These are phyloP conservation scores for Alternaria panax DNA, from an alignment of 2,329 filamentous ascomycete species.

Conservation along the genomic window DNA sequence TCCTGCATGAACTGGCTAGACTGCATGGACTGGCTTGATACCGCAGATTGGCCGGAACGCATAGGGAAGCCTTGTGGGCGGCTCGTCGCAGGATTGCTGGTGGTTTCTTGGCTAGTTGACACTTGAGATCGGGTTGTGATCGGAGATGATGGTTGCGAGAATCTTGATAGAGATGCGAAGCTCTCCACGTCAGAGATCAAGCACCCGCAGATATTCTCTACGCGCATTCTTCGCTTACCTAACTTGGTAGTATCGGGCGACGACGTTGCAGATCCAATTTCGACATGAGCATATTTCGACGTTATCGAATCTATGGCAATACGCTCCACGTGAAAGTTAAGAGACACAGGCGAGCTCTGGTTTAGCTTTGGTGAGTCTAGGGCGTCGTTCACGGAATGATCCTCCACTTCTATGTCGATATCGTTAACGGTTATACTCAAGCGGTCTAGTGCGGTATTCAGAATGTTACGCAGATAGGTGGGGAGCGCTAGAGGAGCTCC, in stretches of 20 bases:
- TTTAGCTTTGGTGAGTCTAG: slow-evolving; percentile 60
- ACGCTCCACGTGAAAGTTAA: slow-evolving; percentile 70
- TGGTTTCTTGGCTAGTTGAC: slow-evolving; percentile 26
- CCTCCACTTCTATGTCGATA: slow-evolving; percentile 71
- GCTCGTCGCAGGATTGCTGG: slow-evolving; percentile 30
- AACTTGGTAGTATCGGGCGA: slow-evolving; percentile 56
- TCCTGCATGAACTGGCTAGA: neutral
- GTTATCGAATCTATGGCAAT: slow-evolving; percentile 71
- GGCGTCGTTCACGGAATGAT: slow-evolving; percentile 57
- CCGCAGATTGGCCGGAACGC: neutral
- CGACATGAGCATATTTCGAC: slow-evolving; percentile 33
- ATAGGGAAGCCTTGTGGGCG: slow-evolving; percentile 1
- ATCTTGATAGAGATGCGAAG: slow-evolving; percentile 67
- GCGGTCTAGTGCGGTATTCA: slow-evolving; percentile 77
- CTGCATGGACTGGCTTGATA: neutral
- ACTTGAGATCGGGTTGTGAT: slow-evolving; percentile 56
- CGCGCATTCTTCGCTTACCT: slow-evolving; percentile 69
- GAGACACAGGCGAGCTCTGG: slow-evolving; percentile 63
- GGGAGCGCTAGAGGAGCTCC: slow-evolving; percentile 74
- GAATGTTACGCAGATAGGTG: slow-evolving; percentile 72
- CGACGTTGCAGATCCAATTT: slow-evolving; percentile 25
- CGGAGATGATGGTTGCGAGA: slow-evolving; percentile 67
- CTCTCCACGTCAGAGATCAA: slow-evolving; percentile 72
- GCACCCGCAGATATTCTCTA: slow-evolving; percentile 70
- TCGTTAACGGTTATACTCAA: slow-evolving; percentile 71